These are phyloP conservation scores for Ceratocystiopsis minuta DNA, from an alignment of 2,329 filamentous ascomycete genomes.

Conservation along the genomic window DNA sequence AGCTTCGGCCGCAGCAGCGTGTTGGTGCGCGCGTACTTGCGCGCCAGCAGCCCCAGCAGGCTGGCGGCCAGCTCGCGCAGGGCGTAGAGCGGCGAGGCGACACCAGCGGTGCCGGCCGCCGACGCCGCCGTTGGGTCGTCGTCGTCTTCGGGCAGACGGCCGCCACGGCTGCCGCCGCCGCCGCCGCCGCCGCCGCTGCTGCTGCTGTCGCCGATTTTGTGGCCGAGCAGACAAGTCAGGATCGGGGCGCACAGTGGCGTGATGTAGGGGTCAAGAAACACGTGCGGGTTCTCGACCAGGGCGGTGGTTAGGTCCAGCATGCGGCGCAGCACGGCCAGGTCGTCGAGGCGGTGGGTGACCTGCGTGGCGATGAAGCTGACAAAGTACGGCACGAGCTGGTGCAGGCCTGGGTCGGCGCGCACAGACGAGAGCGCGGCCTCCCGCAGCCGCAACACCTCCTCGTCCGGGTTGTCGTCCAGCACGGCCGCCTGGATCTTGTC, in stretches of 20 bases:
- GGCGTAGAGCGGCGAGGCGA: conserved; percentile 37
- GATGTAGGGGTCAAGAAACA: conserved; percentile 51
- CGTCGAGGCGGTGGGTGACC: conserved; percentile 83
- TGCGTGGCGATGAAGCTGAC: conserved; percentile 91
- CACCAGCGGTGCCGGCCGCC: conserved; percentile 25
- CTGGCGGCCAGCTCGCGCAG: conserved; percentile 73
- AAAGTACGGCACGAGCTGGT: conserved; percentile 92
- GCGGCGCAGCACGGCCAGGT: conserved; percentile 72
- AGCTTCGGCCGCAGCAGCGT: conserved; percentile 73
- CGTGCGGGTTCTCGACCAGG: conserved; percentile 63
- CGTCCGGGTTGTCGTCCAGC: conserved; percentile 72
- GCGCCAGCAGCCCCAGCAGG: conserved; percentile 60
- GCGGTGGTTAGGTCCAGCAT: conserved; percentile 85
- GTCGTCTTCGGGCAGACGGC: neutral
- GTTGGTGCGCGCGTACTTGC: conserved; percentile 65
- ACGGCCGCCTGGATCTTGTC: conserved; percentile 84
- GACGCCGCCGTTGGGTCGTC: neutral
- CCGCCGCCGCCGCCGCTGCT: conserved; percentile 26
- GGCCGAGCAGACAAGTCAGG: conserved; percentile 76
- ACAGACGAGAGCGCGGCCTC: conserved; percentile 74
- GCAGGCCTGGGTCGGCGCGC: conserved; percentile 74
- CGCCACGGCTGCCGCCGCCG: conserved; percentile 16
- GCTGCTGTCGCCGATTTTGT: conserved; percentile 44
- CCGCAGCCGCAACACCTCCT: conserved; percentile 52
- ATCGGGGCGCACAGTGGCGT: conserved; percentile 63